A percentile compares a stretch with the other conserved stretches of the same genome.
These are phyloP conservation scores for Iberis amara DNA, from an alignment of 441 rosid genomes.

Conservation along the genomic window DNA sequence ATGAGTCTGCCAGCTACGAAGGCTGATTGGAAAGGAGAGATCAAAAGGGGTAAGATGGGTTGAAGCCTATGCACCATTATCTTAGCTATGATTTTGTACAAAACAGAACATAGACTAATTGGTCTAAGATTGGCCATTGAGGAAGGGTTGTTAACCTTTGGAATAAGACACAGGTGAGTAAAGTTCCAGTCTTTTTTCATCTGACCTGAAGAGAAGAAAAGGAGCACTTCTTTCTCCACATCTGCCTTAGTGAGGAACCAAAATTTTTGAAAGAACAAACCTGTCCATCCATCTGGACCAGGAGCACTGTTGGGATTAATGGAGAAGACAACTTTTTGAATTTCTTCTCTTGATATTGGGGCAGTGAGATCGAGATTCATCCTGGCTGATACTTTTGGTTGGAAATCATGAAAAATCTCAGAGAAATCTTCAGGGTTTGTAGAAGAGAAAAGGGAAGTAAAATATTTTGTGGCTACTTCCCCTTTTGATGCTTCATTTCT, in stretches of 20 bases:
- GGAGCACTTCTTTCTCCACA: neutral
- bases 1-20: neutral
- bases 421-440: neutral
- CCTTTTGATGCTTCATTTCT: neutral
- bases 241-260: no score
- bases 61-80: neutral
- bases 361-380: neutral
- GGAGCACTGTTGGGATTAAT: neutral
- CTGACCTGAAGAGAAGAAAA: neutral
- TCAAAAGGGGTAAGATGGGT: fast-evolving
- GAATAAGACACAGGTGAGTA: neutral
- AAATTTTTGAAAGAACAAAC: neutral
- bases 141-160: neutral
- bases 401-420: neutral
- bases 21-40: neutral
- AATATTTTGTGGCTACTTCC: neutral
- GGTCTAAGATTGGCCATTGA: neutral
- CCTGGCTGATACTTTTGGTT: neutral
- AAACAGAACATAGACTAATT: neutral
- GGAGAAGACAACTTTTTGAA: neutral
- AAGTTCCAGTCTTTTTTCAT: neutral
- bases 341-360: fast-evolving
- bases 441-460: fast-evolving
- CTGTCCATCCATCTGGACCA: neutral
- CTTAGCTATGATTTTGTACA: neutral